Conservation (phyloP, 73 alveolate species). For the Paramecium biaurelia region DNA sequence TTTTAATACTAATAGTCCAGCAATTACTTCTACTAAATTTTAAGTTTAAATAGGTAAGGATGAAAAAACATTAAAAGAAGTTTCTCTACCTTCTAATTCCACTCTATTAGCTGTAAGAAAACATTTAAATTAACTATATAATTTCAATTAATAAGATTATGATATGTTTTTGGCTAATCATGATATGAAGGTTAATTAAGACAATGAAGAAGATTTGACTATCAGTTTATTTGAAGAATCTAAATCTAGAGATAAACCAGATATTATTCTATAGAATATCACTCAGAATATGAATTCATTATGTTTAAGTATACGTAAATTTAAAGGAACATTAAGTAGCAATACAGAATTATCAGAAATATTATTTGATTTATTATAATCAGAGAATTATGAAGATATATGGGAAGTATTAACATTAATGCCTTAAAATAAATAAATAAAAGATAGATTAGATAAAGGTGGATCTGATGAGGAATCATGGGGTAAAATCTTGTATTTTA, state of each 20-base stretch:
- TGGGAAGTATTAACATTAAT: slow-evolving; percentile 37
- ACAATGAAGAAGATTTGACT: slow-evolving; percentile 24
- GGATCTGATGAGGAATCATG: slow-evolving; percentile 1
- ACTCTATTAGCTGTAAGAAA: neutral
- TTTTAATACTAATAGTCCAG: neutral
- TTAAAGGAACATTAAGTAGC: slow-evolving; percentile 3
- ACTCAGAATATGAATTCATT: neutral
- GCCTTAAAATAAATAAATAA: slow-evolving; percentile 32
- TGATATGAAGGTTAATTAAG: neutral
- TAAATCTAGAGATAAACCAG: slow-evolving; percentile 41
- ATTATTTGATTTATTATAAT: slow-evolving; percentile 32
- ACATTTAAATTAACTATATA: neutral
- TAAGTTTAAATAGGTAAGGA: slow-evolving; percentile 8
- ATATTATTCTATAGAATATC: neutral
- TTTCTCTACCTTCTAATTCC: slow-evolving; percentile 8
- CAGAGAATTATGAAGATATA: slow-evolving; percentile 49
- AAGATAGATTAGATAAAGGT: neutral
- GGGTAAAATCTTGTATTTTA: neutral
- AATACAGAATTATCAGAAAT: slow-evolving; percentile 23
- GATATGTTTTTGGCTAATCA: neutral
- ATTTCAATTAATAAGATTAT: slow-evolving; percentile 17
- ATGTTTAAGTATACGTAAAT: neutral
- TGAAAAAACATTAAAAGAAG: slow-evolving; percentile 16
- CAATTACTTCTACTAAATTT: neutral
- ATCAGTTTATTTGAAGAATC: neutral